Base-by-base conservation (phyloP, 2,329 filamentous ascomycete species). In the Cladophialophora psammophila region DNA sequence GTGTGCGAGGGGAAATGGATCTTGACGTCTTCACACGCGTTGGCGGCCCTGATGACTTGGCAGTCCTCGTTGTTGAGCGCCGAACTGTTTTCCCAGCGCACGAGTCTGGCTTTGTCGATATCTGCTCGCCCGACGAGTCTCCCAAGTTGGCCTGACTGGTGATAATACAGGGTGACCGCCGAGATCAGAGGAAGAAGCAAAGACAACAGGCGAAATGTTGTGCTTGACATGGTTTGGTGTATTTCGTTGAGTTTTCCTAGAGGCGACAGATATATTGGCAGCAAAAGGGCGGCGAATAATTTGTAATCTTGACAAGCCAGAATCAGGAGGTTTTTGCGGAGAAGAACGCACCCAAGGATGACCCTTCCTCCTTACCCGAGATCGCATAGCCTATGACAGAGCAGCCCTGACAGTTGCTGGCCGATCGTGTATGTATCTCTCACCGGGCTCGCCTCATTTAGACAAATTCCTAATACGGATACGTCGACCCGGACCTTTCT, bases 21-120 rank as follows among this genome's bases (percentile, higher is more conserved):
- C 50, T 70, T 70, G 10, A 70, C 68, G 59, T 70, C 68, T 34
- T 70, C 68, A 26, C 68, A 70, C 10, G 68, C 68, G 32, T 70
- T 52, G 31, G 65, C 65, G 3, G 59, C 48, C n/a, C 62, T 32
- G 5, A 64, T 48, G 31, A 70, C 66, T 20, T 63, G 36, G 35
- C 68, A 70, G 12, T 68, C 36, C 45, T 35, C 54, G 56, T 66
- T 66, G 57, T 70, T 70, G 15, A 70, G 52, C 9, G 42, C 32
- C 7, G 66, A 62, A 60, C 66, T 68, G 50, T 68, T 66, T 40
- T 63, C 63, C 68, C 68, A 70, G 13, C 66, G 63, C 13, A 66
- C 60, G n/a, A 70, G 63, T 54, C 68, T 20, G 5, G 60, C 45
- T 42, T 66, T 62, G 53, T 70, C 68, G 42, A 70, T 68, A 12